Percentiles rank a stretch among this genome's conserved stretches.
phyloP scores from a whole-genome alignment of 257 asterid species.

The Orobanche coerulescens region DNA sequence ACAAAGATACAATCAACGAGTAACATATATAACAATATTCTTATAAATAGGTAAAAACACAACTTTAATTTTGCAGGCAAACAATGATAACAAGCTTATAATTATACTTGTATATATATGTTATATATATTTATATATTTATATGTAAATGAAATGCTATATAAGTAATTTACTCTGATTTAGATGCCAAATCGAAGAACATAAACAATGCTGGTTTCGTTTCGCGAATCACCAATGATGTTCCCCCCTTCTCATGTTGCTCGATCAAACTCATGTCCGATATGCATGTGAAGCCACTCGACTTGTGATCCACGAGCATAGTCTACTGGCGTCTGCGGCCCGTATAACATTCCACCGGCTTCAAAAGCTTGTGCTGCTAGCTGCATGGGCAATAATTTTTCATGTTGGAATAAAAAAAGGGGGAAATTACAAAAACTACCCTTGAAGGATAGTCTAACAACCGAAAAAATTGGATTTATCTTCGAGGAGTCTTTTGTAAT shows the following conservation, averaged over 20 bases:
- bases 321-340: constrained; percentile 55
- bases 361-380: constrained; percentile 44
- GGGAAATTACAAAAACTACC: not conserved
- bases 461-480: not conserved
- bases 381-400: constrained; percentile 33
- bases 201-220: not conserved
- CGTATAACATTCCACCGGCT: constrained; percentile 50
- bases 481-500: not conserved
- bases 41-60: not conserved
- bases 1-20: not conserved
- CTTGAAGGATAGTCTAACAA: not conserved
- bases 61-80: not conserved
- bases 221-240: not conserved
- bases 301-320: constrained; percentile 49
- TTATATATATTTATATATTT: not conserved
- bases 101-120: not conserved
- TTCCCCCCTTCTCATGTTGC: constrained; percentile 25
- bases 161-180: not conserved
- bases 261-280: constrained; percentile 52
- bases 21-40: not conserved
- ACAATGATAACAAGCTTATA: constrained; percentile 2
- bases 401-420: not conserved
- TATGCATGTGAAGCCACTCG: constrained; percentile 89
- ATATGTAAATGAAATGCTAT: not conserved
- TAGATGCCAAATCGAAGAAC: not conserved